phyloP scores from a whole-genome alignment of 257 asterid species.

The Cinchona pubescens region DNA sequence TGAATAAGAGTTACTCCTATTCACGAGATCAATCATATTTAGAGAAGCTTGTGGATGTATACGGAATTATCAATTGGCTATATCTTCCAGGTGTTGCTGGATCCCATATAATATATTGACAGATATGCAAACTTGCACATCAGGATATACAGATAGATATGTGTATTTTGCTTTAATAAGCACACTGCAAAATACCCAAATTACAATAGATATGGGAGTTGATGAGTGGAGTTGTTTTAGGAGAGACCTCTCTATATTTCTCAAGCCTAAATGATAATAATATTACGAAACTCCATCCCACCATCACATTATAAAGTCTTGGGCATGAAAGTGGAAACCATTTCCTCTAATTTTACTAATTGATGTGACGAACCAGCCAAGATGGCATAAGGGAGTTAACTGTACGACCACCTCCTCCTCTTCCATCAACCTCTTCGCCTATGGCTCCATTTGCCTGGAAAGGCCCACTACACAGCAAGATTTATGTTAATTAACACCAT shows the following conservation, averaged over 20 bases:
- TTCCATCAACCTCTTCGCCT: slow-evolving; percentile 7
- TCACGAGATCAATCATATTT: too few species aligned
- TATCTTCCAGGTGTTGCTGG: neutral
- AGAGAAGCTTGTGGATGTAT: too few species aligned
- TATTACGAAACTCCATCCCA: neutral
- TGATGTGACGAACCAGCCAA: slow-evolving; percentile 36
- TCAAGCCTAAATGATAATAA: too few species aligned
- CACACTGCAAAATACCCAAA: neutral
- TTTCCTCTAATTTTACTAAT: slow-evolving; percentile 5
- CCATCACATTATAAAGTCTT: neutral
- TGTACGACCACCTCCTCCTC: slow-evolving; percentile 11
- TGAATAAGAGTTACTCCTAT: too few species aligned
- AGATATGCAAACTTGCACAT: neutral
- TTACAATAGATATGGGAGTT: neutral
- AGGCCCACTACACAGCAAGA: slow-evolving; percentile 6
- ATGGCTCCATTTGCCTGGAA: slow-evolving; percentile 15
- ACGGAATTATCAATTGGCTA: neutral
- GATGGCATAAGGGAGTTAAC: slow-evolving; percentile 28
- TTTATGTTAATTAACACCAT: neutral
- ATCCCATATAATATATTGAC: neutral
- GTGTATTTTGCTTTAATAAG: neutral
- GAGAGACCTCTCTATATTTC: neutral
- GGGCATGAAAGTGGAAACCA: neutral
- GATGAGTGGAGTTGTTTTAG: neutral
- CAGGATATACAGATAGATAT: neutral